These are phyloP conservation scores for Aegilops umbellulata DNA, from an alignment of 176 grass and related monocot genomes.

Conservation along the genomic window DNA sequence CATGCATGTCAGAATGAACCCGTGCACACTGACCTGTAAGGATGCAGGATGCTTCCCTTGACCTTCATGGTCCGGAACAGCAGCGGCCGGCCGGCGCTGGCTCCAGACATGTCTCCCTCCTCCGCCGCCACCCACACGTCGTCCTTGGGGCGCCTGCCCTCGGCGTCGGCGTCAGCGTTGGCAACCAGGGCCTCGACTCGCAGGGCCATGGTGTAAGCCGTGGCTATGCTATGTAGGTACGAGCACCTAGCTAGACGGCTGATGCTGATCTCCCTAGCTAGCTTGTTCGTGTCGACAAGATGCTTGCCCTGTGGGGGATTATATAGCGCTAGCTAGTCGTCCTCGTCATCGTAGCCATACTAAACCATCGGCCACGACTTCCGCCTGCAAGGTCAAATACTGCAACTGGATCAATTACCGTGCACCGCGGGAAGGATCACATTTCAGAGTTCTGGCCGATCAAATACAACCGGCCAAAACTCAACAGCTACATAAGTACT, in stretches of 20 bases:
- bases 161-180: too few relatives aligned
- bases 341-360: too few relatives aligned
- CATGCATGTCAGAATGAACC: neutral
- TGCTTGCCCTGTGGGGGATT: neutral
- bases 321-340: slow-evolving; percentile 6
- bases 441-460: neutral
- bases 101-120: neutral
- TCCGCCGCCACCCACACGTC: slow-evolving; percentile 40
- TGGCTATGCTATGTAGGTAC: too few relatives aligned
- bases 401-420: neutral
- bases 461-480: slow-evolving; percentile 22
- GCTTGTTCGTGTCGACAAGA: neutral
- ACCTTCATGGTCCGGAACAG: slow-evolving; percentile 46
- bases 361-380: neutral
- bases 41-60: slow-evolving; percentile 45
- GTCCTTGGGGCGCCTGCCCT: too few relatives aligned
- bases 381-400: slow-evolving; percentile 12
- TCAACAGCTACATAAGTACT: neutral
- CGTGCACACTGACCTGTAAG: slow-evolving; percentile 25
- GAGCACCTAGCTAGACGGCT: too few relatives aligned
- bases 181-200: neutral
- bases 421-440: neutral
- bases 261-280: neutral
- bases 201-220: slow-evolving; percentile 12
- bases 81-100: neutral